Base-by-base conservation (phyloP, 1,284 basidiomycete species). In the Fomitopsis palustris region DNA sequence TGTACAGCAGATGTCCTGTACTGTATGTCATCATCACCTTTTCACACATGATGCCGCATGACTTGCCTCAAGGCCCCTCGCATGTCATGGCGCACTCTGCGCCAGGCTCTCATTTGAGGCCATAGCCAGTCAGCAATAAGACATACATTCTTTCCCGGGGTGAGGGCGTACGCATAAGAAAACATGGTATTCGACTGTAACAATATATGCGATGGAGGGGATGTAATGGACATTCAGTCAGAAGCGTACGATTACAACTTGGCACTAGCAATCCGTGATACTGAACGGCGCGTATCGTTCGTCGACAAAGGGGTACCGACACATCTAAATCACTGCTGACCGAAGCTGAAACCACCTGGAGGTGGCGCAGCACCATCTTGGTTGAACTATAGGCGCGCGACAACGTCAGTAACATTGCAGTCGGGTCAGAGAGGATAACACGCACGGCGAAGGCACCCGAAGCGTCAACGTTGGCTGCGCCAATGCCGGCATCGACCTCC, bases 291-390 rank as follows among this genome's bases (percentile, higher is more conserved):
- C 49, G 41, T 45, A 47, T 47, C 56, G 33, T 33, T 33, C 31
- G 21, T n/a, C 21, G 33, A 35, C 53, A 55, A 43, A 53, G 16
- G 23, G n/a, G 47, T 17, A 37, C 39, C 23, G 53, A 58, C 43
- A 47, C 56, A 41, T 53, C 31, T 27, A 52, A 59, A 61, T 53
- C 31, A 53, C 55, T 54, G 75, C 67, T 79, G 78, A 61, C 85
- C 93, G 71, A 98, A 98, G 73, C 86, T 93, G 85, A 98, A 98
- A 25, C 96, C 95, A 63, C 95, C 95, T 73, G 95, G 91, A 62
- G 95, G 92, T 61, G 96, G 95, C 43, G 91, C 93, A 67, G 82
- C 84, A 65, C 93, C 86, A 72, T 89, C 84, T 45, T 87, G 82
- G 70, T 91, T 86, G 82, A 93, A 93, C 90, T 93, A 65, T 5